Evolutionary conservation across 306 rosid genomes (phyloP).

Genomic region (Dalbergia cochinchinensis): DNA sequence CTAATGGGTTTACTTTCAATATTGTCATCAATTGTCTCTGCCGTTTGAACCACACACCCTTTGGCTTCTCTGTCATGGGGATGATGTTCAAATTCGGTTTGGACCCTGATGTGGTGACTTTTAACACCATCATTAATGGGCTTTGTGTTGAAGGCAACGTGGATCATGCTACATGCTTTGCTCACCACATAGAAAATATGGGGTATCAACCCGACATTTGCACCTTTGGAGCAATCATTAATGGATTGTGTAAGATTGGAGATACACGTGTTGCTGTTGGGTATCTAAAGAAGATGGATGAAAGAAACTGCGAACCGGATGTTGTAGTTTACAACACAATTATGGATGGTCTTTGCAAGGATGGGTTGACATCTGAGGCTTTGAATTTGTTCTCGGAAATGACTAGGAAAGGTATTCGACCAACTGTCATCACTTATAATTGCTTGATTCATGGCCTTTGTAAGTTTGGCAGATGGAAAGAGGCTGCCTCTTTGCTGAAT

Average conservation of each 20-base stretch:
- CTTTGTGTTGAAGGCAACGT: conserved; percentile 38
- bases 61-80: conserved; percentile 44
- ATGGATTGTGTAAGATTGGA: conserved; percentile 45
- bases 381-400: conserved; percentile 45
- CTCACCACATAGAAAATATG: conserved; percentile 15
- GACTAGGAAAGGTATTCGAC: conserved; percentile 33
- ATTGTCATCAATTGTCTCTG: conserved; percentile 48
- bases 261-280: conserved; percentile 34
- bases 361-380: conserved; percentile 39
- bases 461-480: conserved; percentile 39
- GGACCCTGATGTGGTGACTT: conserved; percentile 8
- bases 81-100: conserved; percentile 40
- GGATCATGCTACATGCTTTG: neutral
- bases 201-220: conserved; percentile 27
- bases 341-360: conserved; percentile 45
- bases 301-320: conserved; percentile 12
- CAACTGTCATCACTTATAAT: conserved; percentile 42
- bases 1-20: conserved; percentile 39
- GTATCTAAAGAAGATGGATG: conserved; percentile 40
- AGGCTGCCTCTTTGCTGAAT: conserved; percentile 33
- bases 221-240: conserved; percentile 43
- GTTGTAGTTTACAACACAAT: conserved; percentile 41
- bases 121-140: conserved; percentile 45
- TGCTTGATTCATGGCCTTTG: conserved; percentile 52
- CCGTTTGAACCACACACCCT: neutral